Evolutionary conservation across 805 yeast genomes (phyloP).

Genomic region (Candida gorgasii): DNA sequence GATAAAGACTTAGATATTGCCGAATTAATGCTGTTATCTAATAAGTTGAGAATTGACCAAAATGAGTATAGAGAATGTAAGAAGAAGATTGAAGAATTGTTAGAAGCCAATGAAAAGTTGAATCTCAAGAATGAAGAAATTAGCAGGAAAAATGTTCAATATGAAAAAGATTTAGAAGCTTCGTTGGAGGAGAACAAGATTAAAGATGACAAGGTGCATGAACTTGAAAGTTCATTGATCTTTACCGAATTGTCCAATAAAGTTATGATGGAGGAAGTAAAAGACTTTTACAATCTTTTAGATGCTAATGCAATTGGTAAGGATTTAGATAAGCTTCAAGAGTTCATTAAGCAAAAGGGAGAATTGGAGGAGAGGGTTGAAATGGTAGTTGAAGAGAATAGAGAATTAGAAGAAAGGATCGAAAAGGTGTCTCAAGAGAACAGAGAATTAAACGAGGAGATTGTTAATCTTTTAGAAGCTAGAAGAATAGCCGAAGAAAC

Average conservation of each 20-base stretch:
- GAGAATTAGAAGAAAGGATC: background rate
- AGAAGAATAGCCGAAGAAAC: too few species aligned
- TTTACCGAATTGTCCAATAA: background rate
- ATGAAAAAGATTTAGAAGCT: background rate
- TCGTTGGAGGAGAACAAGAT: background rate
- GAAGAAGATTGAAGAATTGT: constrained; percentile 12
- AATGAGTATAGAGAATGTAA: background rate
- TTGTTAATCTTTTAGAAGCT: too few species aligned
- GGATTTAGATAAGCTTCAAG: background rate
- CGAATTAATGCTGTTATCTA: background rate
- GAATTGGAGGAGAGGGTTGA: background rate
- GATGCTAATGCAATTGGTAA: background rate
- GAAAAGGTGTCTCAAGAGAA: constrained; percentile 4
- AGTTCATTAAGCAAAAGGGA: background rate
- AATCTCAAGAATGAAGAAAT: background rate
- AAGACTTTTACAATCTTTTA: background rate
- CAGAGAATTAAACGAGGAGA: constrained; percentile 1
- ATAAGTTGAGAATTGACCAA: background rate
- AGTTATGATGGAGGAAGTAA: constrained; percentile 1
- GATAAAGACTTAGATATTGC: constrained; percentile 5
- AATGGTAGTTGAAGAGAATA: background rate
- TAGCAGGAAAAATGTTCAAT: background rate
- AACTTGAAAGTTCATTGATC: constrained; percentile 5
- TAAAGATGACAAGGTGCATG: background rate
- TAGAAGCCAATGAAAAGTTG: constrained; percentile 6